phyloP scores from a whole-genome alignment of 2,329 filamentous ascomycete genomes.

The Akanthomyces uredinophilus region DNA sequence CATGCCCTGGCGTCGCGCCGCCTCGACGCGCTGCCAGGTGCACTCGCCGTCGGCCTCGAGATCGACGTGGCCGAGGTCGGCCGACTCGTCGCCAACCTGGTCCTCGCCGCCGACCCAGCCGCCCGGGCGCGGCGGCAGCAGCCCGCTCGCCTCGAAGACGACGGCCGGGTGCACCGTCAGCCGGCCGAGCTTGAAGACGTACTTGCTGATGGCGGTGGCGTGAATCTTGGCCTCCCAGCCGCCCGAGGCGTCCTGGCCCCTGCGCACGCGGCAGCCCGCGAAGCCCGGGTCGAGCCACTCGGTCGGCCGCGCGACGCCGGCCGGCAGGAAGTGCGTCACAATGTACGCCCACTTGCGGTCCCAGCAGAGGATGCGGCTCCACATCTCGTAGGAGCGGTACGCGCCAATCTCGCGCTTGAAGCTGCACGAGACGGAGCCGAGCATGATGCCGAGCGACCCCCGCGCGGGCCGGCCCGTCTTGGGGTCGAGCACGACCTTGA shows the following conservation, averaged over 20 bases:
- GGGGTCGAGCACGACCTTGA: slow-evolving; percentile 47
- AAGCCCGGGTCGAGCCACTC: slow-evolving; percentile 46
- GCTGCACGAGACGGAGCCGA: slow-evolving; percentile 68
- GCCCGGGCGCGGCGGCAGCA: slow-evolving; percentile 69
- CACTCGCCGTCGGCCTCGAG: slow-evolving; percentile 37
- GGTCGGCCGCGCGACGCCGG: slow-evolving; percentile 51
- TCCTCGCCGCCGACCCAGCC: slow-evolving; percentile 51
- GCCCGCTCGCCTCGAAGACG: slow-evolving; percentile 62
- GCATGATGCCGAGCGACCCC: slow-evolving; percentile 56
- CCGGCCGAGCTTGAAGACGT: slow-evolving; percentile 76
- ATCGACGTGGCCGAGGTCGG: slow-evolving; percentile 33
- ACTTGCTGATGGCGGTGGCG: slow-evolving; percentile 71
- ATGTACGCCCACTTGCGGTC: slow-evolving; percentile 80
- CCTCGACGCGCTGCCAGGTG: slow-evolving; percentile 56
- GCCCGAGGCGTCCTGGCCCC: slow-evolving; percentile 29
- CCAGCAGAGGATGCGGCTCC: slow-evolving; percentile 66
- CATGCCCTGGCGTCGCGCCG: slow-evolving; percentile 50
- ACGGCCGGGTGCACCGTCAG: slow-evolving; percentile 80
- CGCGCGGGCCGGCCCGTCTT: slow-evolving; percentile 43
- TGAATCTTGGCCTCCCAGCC: slow-evolving; percentile 60
- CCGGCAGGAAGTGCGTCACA: slow-evolving; percentile 66
- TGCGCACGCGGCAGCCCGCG: slow-evolving; percentile 37
- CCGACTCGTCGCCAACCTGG: slow-evolving; percentile 35
- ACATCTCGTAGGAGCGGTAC: slow-evolving; percentile 67
- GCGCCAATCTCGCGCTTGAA: slow-evolving; percentile 71